These are phyloP conservation scores for Hysterium pulicare DNA, from an alignment of 2,329 filamentous ascomycete species.

Conservation along the genomic window DNA sequence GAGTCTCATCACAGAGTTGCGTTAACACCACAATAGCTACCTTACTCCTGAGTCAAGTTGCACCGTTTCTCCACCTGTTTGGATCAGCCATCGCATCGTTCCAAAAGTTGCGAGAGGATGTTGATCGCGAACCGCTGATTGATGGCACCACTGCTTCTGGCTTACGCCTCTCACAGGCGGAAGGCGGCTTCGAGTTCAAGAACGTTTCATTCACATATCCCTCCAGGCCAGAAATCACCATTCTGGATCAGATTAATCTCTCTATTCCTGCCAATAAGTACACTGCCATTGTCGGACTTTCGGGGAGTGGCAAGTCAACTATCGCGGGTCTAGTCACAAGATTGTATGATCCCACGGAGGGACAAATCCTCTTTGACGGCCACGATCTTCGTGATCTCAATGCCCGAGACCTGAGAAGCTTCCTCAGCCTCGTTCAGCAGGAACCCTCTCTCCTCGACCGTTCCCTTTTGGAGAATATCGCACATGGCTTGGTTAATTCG, in stretches of 20 bases:
- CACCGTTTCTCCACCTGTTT: conserved; percentile 50
- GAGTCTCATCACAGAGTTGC: conserved; percentile 3
- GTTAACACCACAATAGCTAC: too few relatives aligned
- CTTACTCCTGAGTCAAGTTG: conserved; percentile 46
- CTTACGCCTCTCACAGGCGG: conserved; percentile 14
- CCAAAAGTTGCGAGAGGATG: conserved; percentile 56
- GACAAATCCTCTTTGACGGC: conserved; percentile 34
- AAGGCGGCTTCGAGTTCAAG: conserved; percentile 31
- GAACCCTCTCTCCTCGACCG: conserved; percentile 51
- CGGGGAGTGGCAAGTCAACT: conserved; percentile 43
- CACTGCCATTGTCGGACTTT: conserved; percentile 44
- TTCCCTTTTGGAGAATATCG: conserved; percentile 54
- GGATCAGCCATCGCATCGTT: conserved; percentile 53
- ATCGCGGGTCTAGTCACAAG: conserved; percentile 37
- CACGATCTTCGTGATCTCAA: conserved; percentile 37
- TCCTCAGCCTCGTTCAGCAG: conserved; percentile 47
- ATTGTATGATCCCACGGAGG: conserved; percentile 39
- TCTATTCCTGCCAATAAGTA: conserved; percentile 35
- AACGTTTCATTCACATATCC: conserved; percentile 43
- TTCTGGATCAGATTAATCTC: conserved; percentile 38
- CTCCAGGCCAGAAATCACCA: conserved; percentile 37
- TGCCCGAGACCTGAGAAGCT: conserved; percentile 32
- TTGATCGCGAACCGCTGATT: conserved; percentile 46
- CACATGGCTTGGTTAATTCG: conserved; percentile 48
- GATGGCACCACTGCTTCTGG: conserved; percentile 34